Base-by-base conservation (phyloP, 371 early-diverging fungal genomes). In the Mortierella sp. region DNA sequence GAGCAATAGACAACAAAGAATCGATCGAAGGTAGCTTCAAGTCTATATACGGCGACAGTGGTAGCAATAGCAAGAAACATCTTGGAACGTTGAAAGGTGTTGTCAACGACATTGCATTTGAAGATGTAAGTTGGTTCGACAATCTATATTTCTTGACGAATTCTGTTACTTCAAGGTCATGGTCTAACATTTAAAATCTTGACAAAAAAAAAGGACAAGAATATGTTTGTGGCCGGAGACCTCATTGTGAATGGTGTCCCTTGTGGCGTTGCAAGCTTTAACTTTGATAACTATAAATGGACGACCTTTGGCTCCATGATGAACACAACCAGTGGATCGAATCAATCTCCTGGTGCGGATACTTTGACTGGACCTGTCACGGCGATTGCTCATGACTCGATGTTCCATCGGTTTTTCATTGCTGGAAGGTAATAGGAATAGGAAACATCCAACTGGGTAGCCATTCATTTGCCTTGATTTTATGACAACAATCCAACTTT, bases 181-280 rank as follows among this genome's bases (percentile, higher is more conserved):
- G 8, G 15, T 15, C 15, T 21, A 22, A 53, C 22, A 15, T 41
- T 24, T 50, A 6, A 41, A 22, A 36, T n/a, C 19, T n/a, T 55
- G 11, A 28, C 8, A 45, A 3, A 63, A 83, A 28, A 45, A 3
- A 63, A 83, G 70, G 81, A 86, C 79, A 83, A 74, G 69, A 79
- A 84, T 58, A 76, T 87, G 24, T 72, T 86, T 16, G 87, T 83
- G 2, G 87, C 86, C 7, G 92, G 92, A 7, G 87, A 90, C 64
- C 40, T 91, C 48, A 64, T 67, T 9, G 73, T 91, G 32, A 74
- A 83, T 41, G 87, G 84, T 0, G 65, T 84, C 2, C 67, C 83
- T 1, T 73, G 85, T 5, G 84, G 84, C 9, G 84, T 88, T 19
- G 88, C 86, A 0, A 75, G 88, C 50, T 90, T 84, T 60, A 87